These are phyloP conservation scores for Dimargaris cristalligena DNA, from an alignment of 192 early-diverging fungal species.

Conservation along the genomic window DNA sequence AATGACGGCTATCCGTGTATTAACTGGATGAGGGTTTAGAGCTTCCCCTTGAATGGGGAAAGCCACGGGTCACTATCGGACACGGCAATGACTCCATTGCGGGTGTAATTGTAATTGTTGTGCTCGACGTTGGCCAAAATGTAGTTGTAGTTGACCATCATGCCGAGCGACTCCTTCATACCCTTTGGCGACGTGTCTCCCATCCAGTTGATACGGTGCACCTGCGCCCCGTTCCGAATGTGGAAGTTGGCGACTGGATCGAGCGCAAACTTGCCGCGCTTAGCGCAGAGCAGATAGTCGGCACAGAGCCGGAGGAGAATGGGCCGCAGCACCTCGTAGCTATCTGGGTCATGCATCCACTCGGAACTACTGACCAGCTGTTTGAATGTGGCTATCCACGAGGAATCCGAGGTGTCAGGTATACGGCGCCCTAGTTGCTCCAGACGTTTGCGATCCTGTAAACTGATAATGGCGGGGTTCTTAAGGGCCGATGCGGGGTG, in stretches of 20 bases:
- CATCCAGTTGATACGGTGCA: conserved; percentile 76
- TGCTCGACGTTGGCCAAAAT: conserved; percentile 50
- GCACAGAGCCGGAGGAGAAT: conserved; percentile 21
- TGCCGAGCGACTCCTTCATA: conserved; percentile 66
- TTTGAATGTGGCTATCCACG: too few species aligned
- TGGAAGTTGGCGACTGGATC: conserved; percentile 97
- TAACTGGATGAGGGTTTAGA: neutral
- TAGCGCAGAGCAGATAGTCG: conserved; percentile 21
- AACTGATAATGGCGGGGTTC: neutral
- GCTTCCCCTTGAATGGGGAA: neutral
- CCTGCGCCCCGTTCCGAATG: conserved; percentile 80
- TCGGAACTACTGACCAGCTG: conserved; percentile 20
- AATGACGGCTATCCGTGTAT: too few species aligned
- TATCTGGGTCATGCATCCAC: conserved; percentile 21
- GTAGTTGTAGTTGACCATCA: conserved; percentile 95
- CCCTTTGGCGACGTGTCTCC: conserved; percentile 71
- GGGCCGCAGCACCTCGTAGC: conserved; percentile 22
- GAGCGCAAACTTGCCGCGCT: conserved; percentile 33
- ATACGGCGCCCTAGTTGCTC: too few species aligned
- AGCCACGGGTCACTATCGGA: neutral
- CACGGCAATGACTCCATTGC: conserved; percentile 40
- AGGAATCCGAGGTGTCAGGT: too few species aligned
- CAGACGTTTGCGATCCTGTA: neutral
- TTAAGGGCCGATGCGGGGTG: too few species aligned
- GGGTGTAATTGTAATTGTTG: conserved; percentile 63